Conservation (phyloP, 306 rosid genomes). For the Heteromeles arbutifolia region DNA sequence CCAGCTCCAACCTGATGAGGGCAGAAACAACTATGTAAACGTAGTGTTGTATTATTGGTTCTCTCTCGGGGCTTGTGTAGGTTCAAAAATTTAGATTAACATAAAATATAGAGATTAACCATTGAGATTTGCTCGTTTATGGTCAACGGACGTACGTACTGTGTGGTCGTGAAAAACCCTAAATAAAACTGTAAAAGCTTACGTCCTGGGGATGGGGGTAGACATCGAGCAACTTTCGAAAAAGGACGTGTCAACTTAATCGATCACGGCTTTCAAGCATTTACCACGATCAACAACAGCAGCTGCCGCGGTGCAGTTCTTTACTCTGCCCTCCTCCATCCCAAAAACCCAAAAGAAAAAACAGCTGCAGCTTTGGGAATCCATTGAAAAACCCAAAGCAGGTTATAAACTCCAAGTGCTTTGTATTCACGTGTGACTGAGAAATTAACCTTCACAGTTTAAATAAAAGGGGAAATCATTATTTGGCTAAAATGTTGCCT, state of each 20-base stretch:
- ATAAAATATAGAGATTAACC: neutral
- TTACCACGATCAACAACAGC: neutral
- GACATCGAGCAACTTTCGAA: neutral
- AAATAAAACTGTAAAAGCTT: neutral
- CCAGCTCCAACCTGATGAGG: neutral
- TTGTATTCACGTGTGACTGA: neutral
- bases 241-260: neutral
- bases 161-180: neutral
- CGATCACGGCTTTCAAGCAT: neutral
- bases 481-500: neutral
- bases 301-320: neutral
- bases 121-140: neutral
- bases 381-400: neutral
- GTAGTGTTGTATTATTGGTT: neutral
- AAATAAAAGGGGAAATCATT: neutral
- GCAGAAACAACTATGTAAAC: neutral
- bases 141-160: neutral
- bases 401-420: too few relatives aligned
- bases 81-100: neutral
- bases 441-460: neutral
- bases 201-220: neutral
- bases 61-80: neutral
- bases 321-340: too few relatives aligned
- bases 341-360: too few relatives aligned
- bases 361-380: neutral